Conservation (phyloP, 495 filamentous ascomycete species). For the Hypomontagnella monticulosa region DNA sequence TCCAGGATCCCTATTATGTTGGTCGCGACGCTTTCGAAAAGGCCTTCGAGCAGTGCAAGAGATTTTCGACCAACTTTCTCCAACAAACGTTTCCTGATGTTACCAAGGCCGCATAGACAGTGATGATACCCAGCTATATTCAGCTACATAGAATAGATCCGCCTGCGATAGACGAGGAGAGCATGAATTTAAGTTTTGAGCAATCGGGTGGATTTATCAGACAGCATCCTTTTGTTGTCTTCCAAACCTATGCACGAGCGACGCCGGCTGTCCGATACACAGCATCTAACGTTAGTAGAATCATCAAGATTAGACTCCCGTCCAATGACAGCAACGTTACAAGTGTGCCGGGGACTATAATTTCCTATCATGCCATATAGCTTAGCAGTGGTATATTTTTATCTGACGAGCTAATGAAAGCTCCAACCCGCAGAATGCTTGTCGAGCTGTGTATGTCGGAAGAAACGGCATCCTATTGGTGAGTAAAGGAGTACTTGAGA, state of each 20-base stretch:
- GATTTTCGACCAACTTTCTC: slow-evolving; percentile 83
- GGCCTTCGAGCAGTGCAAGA: slow-evolving; percentile 82
- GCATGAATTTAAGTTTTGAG: too few species aligned
- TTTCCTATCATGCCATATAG: too few species aligned
- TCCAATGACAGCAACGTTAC: not conserved
- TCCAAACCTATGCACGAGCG: too few species aligned
- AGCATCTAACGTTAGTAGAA: too few species aligned
- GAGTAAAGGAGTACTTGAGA: not conserved
- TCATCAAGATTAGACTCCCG: too few species aligned
- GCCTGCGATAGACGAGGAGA: too few species aligned
- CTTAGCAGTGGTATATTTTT: not conserved
- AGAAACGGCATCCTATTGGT: too few species aligned
- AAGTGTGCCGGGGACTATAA: not conserved
- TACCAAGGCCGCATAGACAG: slow-evolving; percentile 14
- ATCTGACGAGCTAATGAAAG: slow-evolving; percentile 21
- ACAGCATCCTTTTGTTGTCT: too few species aligned
- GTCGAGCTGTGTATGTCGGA: too few species aligned
- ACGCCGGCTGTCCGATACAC: too few species aligned
- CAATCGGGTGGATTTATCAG: too few species aligned
- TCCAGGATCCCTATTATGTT: slow-evolving; percentile 95
- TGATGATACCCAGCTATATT: slow-evolving; percentile 28
- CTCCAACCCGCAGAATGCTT: too few species aligned
- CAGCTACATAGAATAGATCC: slow-evolving; percentile 12
- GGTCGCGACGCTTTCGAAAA: slow-evolving; percentile 82
- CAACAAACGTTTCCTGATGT: slow-evolving; percentile 58